Percentiles rank a stretch among this genome's conserved stretches.
Evolutionary conservation across 2,329 filamentous ascomycete species (phyloP).

Genomic region (Penicillium sp.): DNA sequence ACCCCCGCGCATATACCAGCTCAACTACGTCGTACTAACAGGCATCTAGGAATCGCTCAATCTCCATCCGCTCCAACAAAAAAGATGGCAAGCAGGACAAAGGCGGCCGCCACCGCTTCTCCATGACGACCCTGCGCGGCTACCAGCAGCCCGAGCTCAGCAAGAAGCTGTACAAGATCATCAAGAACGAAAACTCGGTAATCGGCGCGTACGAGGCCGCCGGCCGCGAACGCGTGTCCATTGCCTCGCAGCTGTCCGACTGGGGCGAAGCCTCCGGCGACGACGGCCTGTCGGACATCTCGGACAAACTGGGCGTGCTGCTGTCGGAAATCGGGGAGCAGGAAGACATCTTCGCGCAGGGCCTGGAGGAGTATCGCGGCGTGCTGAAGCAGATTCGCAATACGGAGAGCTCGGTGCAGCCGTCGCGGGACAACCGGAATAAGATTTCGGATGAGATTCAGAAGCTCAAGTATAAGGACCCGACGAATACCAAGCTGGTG

Average conservation of each 20-base stretch:
- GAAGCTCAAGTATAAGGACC: conserved; percentile 87
- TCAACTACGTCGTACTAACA: too few species aligned
- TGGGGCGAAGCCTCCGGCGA: conserved; percentile 94
- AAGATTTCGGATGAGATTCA: conserved; percentile 93
- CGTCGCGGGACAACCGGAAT: conserved; percentile 77
- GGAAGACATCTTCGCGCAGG: conserved; percentile 82
- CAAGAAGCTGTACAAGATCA: conserved; percentile 82
- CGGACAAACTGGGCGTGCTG: conserved; percentile 92
- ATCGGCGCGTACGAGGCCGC: conserved; percentile 81
- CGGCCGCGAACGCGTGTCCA: conserved; percentile 74
- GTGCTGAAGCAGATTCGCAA: conserved; percentile 90
- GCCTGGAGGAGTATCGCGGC: conserved; percentile 76
- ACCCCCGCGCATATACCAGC: too few species aligned
- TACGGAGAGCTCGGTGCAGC: conserved; percentile 92
- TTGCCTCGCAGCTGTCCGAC: conserved; percentile 87
- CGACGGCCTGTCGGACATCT: conserved; percentile 80
- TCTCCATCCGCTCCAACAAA: conserved; percentile 36
- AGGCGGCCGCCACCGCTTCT: conserved; percentile 63
- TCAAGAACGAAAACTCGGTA: conserved; percentile 90
- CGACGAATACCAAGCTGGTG: conserved; percentile 73
- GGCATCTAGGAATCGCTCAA: conserved; percentile 37
- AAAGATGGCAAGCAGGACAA: conserved; percentile 22
- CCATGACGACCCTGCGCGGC: conserved; percentile 79
- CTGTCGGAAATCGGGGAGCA: conserved; percentile 90
- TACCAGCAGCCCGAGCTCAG: conserved; percentile 82